Evolutionary conservation across 129 eudicot species (phyloP).

Genomic region (Helianthus annuus): DNA sequence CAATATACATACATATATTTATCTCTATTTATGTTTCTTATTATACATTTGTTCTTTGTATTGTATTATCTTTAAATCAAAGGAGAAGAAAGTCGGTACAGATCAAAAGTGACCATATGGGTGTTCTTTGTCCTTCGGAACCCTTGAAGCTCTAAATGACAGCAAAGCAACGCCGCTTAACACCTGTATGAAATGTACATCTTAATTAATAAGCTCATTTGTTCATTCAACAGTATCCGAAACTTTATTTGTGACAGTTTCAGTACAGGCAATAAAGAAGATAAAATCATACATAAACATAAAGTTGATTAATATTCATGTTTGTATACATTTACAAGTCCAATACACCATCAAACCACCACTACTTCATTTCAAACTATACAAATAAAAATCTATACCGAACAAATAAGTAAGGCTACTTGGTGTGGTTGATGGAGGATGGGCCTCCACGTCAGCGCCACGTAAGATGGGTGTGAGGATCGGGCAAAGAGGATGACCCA

Average conservation of each 20-base stretch:
- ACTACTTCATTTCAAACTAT: not conserved
- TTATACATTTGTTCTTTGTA: no score
- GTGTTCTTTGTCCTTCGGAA: constrained; percentile 98
- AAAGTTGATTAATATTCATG: not conserved
- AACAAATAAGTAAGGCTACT: no score
- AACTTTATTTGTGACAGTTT: not conserved
- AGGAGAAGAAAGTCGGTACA: constrained; percentile 63
- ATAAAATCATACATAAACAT: not conserved
- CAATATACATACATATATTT: no score
- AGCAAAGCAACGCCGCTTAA: constrained; percentile 89
- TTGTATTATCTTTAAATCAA: constrained; percentile 19
- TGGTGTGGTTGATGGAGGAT: no score
- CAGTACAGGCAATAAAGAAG: not conserved
- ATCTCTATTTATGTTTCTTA: no score
- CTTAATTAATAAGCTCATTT: not conserved
- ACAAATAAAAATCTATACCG: no score
- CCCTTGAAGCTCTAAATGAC: constrained; percentile 85
- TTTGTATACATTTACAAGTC: not conserved
- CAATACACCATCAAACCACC: not conserved
- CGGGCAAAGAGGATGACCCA: no score
- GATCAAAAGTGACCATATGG: constrained; percentile 96
- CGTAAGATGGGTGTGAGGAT: no score
- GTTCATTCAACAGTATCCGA: not conserved
- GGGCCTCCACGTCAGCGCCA: no score
- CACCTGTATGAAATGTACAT: constrained; percentile 51